Conservation (phyloP, 1,139 yeast genomes). For the Yamadazyma buinensis region DNA sequence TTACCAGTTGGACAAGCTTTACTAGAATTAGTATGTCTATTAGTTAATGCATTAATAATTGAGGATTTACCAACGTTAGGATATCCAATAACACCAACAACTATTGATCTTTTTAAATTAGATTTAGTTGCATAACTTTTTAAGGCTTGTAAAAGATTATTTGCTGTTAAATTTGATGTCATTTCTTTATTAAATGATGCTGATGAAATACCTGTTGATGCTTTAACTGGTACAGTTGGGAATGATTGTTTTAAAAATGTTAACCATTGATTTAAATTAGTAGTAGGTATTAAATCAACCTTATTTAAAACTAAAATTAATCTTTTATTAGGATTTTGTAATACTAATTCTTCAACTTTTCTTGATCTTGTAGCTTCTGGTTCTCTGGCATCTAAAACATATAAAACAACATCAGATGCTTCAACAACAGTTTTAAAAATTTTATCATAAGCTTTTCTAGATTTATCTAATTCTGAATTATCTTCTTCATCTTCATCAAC, state of each 20-base stretch:
- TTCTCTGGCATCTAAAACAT: slow-evolving; percentile 95
- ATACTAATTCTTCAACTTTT: slow-evolving; percentile 85
- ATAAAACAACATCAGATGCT: slow-evolving; percentile 82
- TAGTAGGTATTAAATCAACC: slow-evolving; percentile 87
- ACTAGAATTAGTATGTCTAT: slow-evolving; percentile 57
- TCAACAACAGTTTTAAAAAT: slow-evolving; percentile 81
- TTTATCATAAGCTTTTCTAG: slow-evolving; percentile 90
- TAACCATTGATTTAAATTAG: slow-evolving; percentile 81
- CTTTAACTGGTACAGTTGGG: slow-evolving; percentile 88
- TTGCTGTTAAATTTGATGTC: slow-evolving; percentile 70
- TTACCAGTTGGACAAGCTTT: slow-evolving; percentile 96
- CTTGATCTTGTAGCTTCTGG: slow-evolving; percentile 94
- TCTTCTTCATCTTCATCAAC: slow-evolving; percentile 35
- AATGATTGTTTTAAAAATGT: slow-evolving; percentile 73
- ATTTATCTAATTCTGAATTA: slow-evolving; percentile 53
- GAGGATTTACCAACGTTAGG: slow-evolving; percentile 95
- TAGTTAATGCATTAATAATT: slow-evolving; percentile 82
- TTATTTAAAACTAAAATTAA: slow-evolving; percentile 83
- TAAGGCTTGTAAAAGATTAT: slow-evolving; percentile 70
- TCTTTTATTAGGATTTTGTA: slow-evolving; percentile 75
- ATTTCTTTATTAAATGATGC: slow-evolving; percentile 74
- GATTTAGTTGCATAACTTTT: slow-evolving; percentile 82
- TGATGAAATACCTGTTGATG: slow-evolving; percentile 52
- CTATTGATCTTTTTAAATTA: slow-evolving; percentile 83
- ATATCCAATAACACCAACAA: slow-evolving; percentile 95